phyloP scores from a whole-genome alignment of 169 alveolate species.

The Eimeria maxima region DNA sequence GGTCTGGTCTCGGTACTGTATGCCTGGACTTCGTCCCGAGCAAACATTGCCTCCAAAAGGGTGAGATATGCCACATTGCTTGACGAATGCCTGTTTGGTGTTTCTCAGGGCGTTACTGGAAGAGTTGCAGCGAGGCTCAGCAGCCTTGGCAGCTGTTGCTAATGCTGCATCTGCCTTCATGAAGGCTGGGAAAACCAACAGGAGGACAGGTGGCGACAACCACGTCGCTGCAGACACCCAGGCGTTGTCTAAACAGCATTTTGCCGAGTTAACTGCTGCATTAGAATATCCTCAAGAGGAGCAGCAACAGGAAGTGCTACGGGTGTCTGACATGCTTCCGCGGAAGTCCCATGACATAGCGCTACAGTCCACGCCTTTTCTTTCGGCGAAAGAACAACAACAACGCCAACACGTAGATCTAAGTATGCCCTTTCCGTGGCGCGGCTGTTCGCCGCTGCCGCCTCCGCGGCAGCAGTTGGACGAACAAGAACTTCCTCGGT shows the following conservation, averaged over 20 bases:
- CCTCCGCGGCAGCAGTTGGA: conserved; percentile 5
- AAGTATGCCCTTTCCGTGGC: background rate
- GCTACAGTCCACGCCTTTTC: background rate
- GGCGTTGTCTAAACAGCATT: conserved; percentile 13
- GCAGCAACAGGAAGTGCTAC: background rate
- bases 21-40: background rate
- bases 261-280: background rate
- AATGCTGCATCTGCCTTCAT: conserved; percentile 10
- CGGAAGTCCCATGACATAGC: background rate
- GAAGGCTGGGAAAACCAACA: background rate
- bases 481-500: background rate
- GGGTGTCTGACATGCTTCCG: background rate
- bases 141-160: conserved; percentile 7
- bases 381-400: background rate
- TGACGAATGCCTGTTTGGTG: background rate
- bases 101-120: conserved; percentile 18
- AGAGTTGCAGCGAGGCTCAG: conserved; percentile 26
- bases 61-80: background rate
- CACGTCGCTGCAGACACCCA: conserved; percentile 9
- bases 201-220: background rate
- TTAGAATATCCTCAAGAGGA: background rate
- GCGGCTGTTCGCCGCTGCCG: background rate
- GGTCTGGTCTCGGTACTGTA: background rate
- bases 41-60: background rate
- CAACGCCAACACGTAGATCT: background rate